phyloP scores from a whole-genome alignment of 73 alveolate species.

The Symbiodinium natans region DNA sequence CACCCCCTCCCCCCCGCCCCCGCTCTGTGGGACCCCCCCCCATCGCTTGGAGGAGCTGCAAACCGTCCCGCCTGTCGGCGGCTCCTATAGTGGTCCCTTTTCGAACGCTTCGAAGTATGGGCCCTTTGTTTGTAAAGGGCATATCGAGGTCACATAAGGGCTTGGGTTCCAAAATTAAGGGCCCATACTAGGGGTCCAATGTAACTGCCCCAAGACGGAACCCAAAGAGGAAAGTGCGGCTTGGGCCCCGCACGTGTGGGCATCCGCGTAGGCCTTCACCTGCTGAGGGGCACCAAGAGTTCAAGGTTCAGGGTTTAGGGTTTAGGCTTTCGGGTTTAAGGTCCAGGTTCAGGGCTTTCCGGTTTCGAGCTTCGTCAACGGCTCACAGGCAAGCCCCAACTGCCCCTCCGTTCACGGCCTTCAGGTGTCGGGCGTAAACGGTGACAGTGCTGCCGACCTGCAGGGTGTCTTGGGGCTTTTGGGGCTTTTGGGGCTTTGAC shows the following conservation, averaged over 20 bases:
- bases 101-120: background rate
- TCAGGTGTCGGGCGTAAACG: slow-evolving; percentile 54
- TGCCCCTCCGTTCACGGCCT: background rate
- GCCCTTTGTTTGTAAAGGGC: background rate
- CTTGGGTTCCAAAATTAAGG: too few species aligned
- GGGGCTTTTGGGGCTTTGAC: background rate
- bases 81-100: background rate
- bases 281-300: background rate
- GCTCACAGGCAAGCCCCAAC: background rate
- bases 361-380: too few species aligned
- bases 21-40: background rate
- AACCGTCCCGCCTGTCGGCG: too few species aligned
- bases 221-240: background rate
- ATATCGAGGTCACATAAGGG: background rate
- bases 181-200: too few species aligned
- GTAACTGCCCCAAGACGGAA: background rate
- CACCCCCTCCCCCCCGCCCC: background rate
- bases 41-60: background rate
- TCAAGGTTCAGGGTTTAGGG: background rate
- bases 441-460: slow-evolving; percentile 93
- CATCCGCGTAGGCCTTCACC: slow-evolving; percentile 57
- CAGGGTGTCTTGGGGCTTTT: background rate
- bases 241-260: slow-evolving; percentile 34
- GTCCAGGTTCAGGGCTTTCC: background rate
- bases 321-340: background rate